Conservation (phyloP, 2,329 filamentous ascomycete genomes). For the Nemania diffusa region DNA sequence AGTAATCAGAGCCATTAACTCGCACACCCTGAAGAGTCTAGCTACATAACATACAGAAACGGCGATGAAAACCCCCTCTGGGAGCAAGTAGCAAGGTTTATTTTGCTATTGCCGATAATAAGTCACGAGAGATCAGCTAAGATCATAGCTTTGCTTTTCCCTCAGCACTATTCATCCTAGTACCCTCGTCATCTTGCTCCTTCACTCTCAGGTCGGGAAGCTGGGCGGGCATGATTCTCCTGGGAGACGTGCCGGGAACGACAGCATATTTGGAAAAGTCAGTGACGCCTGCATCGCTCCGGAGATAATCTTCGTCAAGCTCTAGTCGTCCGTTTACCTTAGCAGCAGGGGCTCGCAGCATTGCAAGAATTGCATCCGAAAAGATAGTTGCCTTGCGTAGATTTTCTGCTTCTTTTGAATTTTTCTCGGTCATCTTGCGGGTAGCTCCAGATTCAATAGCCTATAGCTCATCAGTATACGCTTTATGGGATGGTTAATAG, state of each 20-base stretch:
- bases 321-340: constrained; percentile 77
- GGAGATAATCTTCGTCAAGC: constrained; percentile 84
- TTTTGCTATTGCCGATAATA: background rate
- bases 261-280: constrained; percentile 81
- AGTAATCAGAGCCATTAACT: too few species aligned
- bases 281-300: constrained; percentile 68
- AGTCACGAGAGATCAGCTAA: background rate
- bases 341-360: constrained; percentile 68
- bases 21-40: too few species aligned
- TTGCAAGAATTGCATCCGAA: constrained; percentile 80
- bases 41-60: background rate
- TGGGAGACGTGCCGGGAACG: constrained; percentile 58
- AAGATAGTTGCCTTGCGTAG: constrained; percentile 79
- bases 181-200: constrained; percentile 84
- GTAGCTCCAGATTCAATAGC: constrained; percentile 70
- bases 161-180: constrained; percentile 72
- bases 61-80: background rate
- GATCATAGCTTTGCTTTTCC: constrained; percentile 53
- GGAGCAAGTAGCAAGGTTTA: background rate
- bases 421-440: constrained; percentile 27
- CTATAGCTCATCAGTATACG: constrained; percentile 35
- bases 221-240: constrained; percentile 79
- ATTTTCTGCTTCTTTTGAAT: constrained; percentile 61
- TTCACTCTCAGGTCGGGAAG: constrained; percentile 77
- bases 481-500: background rate